phyloP scores from a whole-genome alignment of 352 stramenopile species.

The Phytophthora brassicae region DNA sequence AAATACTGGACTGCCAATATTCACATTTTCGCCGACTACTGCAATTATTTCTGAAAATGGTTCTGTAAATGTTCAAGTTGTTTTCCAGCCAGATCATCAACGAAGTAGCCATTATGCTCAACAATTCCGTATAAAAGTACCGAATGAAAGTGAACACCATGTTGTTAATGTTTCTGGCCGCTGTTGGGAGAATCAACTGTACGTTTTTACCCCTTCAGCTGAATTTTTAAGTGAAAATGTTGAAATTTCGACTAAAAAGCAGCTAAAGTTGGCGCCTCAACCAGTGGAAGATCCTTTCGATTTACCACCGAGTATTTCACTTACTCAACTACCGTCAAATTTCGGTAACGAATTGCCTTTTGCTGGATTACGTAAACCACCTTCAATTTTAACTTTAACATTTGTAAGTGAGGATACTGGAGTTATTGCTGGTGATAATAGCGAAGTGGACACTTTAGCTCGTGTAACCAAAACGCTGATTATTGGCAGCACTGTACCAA shows the following conservation, averaged over 20 bases:
- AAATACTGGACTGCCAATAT: conserved; percentile 43
- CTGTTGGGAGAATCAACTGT: conserved; percentile 83
- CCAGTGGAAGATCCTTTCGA: conserved; percentile 75
- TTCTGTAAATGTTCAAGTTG: conserved; percentile 52
- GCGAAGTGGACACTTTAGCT: conserved; percentile 19
- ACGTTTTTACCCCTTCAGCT: conserved; percentile 47
- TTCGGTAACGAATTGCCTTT: conserved; percentile 19
- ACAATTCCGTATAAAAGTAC: conserved; percentile 64
- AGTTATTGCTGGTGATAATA: conserved; percentile 2
- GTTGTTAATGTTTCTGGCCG: conserved; percentile 51
- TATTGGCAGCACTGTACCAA: conserved; percentile 51
- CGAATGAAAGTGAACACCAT: conserved; percentile 74
- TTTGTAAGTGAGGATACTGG: conserved; percentile 35
- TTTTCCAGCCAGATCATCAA: conserved; percentile 67
- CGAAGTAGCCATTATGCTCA: conserved; percentile 56
- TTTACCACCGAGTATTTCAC: conserved; percentile 50
- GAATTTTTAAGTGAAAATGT: not conserved
- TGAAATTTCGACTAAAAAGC: conserved; percentile 5
- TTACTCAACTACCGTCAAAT: conserved; percentile 26
- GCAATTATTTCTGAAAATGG: conserved; percentile 61
- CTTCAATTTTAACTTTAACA: conserved; percentile 41
- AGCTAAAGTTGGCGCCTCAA: conserved; percentile 15
- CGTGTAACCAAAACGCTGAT: conserved; percentile 31
- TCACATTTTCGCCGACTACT: conserved; percentile 65
- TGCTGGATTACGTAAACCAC: conserved; percentile 47